These are phyloP conservation scores for Isabelozyma rhagii DNA, from an alignment of 805 yeast species.

Conservation along the genomic window DNA sequence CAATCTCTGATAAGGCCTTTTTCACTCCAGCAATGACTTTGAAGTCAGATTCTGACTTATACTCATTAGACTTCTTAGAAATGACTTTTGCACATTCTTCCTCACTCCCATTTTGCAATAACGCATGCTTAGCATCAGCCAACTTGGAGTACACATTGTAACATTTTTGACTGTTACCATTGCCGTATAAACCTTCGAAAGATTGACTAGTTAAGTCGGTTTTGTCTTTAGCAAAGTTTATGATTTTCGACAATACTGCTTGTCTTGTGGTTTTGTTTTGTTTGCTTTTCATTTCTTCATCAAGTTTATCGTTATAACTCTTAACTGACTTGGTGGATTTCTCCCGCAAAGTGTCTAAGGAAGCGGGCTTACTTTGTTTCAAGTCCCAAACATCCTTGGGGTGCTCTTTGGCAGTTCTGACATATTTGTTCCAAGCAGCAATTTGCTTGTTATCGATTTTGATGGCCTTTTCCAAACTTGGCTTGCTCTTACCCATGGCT, in stretches of 20 bases:
- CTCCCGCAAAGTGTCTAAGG: conserved; percentile 26
- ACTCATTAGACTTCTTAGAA: conserved; percentile 34
- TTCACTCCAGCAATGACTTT: conserved; percentile 31
- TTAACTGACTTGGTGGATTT: conserved; percentile 12
- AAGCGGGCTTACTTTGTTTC: conserved; percentile 38
- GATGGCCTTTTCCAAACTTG: conserved; percentile 64
- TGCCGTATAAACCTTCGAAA: conserved; percentile 36
- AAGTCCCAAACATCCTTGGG: conserved; percentile 58
- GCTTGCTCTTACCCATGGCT: conserved; percentile 85
- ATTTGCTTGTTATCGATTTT: conserved; percentile 72
- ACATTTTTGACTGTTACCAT: conserved; percentile 32
- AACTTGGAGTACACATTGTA: conserved; percentile 28
- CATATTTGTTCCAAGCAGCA: conserved; percentile 70
- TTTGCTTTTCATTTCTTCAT: conserved; percentile 40
- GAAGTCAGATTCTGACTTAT: conserved; percentile 24
- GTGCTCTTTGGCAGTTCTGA: conserved; percentile 52
- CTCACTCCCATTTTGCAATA: conserved; percentile 17
- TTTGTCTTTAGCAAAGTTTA: conserved; percentile 25
- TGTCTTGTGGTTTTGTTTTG: conserved; percentile 45
- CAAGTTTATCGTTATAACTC: conserved; percentile 34
- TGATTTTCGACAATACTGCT: conserved; percentile 42
- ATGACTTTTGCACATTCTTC: conserved; percentile 22
- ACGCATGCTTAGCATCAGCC: conserved; percentile 21
- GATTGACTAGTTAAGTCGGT: conserved; percentile 16
- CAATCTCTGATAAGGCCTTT: conserved; percentile 34